Percentiles rank a stretch among this genome's conserved stretches.
These are phyloP conservation scores for Rhizophagus sp. DNA, from an alignment of 192 early-diverging fungal genomes.

Conservation along the genomic window DNA sequence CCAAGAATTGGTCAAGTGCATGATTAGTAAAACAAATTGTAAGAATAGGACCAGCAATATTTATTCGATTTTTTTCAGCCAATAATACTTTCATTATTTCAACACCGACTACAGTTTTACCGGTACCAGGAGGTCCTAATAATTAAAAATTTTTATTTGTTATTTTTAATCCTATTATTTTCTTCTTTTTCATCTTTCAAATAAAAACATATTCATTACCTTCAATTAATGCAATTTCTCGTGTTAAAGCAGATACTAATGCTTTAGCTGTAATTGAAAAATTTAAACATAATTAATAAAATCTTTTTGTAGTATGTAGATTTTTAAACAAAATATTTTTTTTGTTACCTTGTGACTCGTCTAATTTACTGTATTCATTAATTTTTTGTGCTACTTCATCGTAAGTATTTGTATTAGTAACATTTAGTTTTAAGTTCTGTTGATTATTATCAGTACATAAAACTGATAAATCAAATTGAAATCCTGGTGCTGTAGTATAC, in stretches of 20 bases:
- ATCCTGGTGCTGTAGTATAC: conserved; percentile 38
- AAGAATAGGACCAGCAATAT: conserved; percentile 44
- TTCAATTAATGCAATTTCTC: conserved; percentile 56
- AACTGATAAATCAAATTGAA: conserved; percentile 36
- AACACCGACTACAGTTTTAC: conserved; percentile 57
- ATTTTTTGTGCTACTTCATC: conserved; percentile 3
- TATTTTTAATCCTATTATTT: no score
- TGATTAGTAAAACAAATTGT: conserved; percentile 62
- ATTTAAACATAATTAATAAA: neutral
- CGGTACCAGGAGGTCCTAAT: conserved; percentile 48
- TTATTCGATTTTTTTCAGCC: conserved; percentile 32
- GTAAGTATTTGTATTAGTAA: neutral
- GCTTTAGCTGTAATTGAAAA: conserved; percentile 33
- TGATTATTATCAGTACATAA: neutral
- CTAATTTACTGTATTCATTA: conserved; percentile 37
- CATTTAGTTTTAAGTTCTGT: conserved; percentile 24
- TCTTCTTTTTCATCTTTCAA: no score
- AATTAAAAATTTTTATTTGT: no score
- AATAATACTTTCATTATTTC: conserved; percentile 45
- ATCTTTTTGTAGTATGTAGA: no score
- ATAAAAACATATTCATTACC: conserved; percentile 24
- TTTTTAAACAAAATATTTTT: no score
- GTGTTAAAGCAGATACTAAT: conserved; percentile 46
- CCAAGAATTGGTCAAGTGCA: conserved; percentile 63
- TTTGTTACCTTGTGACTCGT: conserved; percentile 45